Evolutionary conservation across 2,329 filamentous ascomycete species (phyloP), one percentile per base, ranked within the genome.

Genomic region (Fusarium austroafricanum): DNA sequence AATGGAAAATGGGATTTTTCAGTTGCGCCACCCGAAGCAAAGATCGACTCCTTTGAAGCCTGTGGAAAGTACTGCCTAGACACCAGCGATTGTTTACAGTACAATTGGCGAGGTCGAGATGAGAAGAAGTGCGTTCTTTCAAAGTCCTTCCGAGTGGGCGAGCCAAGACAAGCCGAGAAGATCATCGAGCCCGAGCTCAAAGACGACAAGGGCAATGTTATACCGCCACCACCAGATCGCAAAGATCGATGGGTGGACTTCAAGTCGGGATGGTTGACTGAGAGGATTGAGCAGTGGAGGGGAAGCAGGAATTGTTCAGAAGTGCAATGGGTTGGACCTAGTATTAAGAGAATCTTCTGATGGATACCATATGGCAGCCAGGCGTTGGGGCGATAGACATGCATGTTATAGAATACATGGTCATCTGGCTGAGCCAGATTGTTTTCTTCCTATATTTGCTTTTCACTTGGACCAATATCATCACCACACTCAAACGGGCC

Each of bases 281-380:
- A 69, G 7, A 67, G 74, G 7, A 71, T 78, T 29, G 60, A 68
- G 18, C 53, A 70, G 37, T 77, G 75, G 73, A 71, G 62, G 52
- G 52, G 65, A 6, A 66, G 62, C 21, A 72, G 67, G 31, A 68
- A 71, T 23, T 78, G 76, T 38, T 55, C 72, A 39, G 68, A 69
- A 42, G 75, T 75, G 10, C 73, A 76, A 54, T 77, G 76, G 76
- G 75, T 78, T 17, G 73, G 74, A n/a, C 75, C 76, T 10, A 77
- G 76, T 52, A 75, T 72, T 35, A 72, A 72, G 60, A 62, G 73
- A 46, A 70, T 75, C 39, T 75, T 75, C 55, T 75, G 50, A 75
- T 55, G 20, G 35, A 37, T 29, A 61, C 15, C 7, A 20, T 20
- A 43, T 20, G 17, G 12, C 43, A 57, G 55, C 45, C 45, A 55